Evolutionary conservation across 108 stramenopile species (phyloP).

Genomic region (Craspedostauros australis): DNA sequence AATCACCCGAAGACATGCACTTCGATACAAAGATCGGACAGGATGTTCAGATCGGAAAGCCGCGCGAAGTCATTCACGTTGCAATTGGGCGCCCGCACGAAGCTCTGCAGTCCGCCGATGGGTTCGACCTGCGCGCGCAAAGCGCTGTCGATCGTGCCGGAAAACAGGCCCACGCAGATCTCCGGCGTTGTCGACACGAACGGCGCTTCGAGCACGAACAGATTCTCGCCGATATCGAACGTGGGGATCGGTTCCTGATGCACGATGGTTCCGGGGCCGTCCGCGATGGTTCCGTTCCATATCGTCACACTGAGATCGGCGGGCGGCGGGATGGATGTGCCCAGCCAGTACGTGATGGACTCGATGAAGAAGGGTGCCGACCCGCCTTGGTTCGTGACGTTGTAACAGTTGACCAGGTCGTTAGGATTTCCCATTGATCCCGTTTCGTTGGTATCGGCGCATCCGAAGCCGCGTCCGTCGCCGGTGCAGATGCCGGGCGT

Average conservation of each 20-base stretch:
- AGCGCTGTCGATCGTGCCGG: neutral
- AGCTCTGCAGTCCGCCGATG: neutral
- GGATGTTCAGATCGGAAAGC: neutral
- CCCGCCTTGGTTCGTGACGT: neutral
- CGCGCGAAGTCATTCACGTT: conserved; percentile 3
- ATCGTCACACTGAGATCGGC: conserved; percentile 8
- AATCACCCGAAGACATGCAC: conserved; percentile 15
- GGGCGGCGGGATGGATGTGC: conserved; percentile 1
- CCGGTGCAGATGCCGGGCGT: conserved; percentile 6
- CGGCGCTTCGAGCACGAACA: neutral
- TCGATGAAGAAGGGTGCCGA: conserved; percentile 1
- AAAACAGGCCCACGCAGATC: conserved; percentile 13
- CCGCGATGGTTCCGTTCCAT: neutral
- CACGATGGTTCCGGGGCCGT: neutral
- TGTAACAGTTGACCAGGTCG: conserved; percentile 17
- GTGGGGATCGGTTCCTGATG: neutral
- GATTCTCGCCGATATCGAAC: conserved; percentile 6
- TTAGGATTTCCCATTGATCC: conserved; percentile 18
- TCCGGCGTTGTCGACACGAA: neutral
- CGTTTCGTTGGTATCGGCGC: conserved; percentile 3
- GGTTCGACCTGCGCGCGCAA: conserved; percentile 13
- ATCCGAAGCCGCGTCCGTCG: conserved; percentile 15
- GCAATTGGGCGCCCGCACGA: conserved; percentile 14
- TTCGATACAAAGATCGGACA: conserved; percentile 16
- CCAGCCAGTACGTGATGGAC: conserved; percentile 19